Conservation (phyloP, 2,329 filamentous ascomycete species). For the Ophiocordyceps unilateralis region DNA sequence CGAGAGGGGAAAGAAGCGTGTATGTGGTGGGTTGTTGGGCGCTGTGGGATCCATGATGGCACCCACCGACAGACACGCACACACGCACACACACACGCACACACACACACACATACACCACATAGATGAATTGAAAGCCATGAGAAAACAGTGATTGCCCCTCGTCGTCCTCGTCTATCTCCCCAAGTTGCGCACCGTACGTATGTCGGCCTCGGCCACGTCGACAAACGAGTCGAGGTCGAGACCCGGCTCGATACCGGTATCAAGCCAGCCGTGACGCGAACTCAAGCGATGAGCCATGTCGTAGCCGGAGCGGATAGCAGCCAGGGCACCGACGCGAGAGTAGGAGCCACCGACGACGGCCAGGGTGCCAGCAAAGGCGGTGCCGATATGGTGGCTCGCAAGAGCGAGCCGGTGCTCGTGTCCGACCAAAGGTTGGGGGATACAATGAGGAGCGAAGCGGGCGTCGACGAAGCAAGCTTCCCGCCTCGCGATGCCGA, state of each 20-base stretch:
- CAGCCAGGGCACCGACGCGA: conserved; percentile 30
- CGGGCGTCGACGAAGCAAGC: conserved; percentile 44
- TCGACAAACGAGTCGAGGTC: conserved; percentile 14
- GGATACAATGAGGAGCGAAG: conserved; percentile 56
- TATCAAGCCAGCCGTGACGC: background rate
- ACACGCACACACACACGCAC: background rate
- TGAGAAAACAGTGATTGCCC: background rate
- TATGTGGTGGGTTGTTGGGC: background rate
- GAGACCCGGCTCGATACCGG: conserved; percentile 9
- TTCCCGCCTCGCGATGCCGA: conserved; percentile 45
- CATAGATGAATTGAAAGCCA: background rate
- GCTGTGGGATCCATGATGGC: background rate
- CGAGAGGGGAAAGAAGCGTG: background rate
- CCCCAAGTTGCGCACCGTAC: conserved; percentile 1
- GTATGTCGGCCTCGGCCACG: conserved; percentile 9
- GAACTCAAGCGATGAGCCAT: conserved; percentile 8
- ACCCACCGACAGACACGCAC: too few relatives aligned
- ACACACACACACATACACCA: background rate
- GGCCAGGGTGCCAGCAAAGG: conserved; percentile 45
- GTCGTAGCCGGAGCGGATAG: conserved; percentile 27
- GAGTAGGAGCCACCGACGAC: conserved; percentile 43
- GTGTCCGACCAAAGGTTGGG: conserved; percentile 79
- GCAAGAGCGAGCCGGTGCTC: conserved; percentile 39
- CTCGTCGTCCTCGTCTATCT: background rate
- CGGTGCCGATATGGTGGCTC: conserved; percentile 32